Base-by-base conservation (phyloP, 768 basidiomycete genomes). In the Termitomyces eurrhizus region DNA sequence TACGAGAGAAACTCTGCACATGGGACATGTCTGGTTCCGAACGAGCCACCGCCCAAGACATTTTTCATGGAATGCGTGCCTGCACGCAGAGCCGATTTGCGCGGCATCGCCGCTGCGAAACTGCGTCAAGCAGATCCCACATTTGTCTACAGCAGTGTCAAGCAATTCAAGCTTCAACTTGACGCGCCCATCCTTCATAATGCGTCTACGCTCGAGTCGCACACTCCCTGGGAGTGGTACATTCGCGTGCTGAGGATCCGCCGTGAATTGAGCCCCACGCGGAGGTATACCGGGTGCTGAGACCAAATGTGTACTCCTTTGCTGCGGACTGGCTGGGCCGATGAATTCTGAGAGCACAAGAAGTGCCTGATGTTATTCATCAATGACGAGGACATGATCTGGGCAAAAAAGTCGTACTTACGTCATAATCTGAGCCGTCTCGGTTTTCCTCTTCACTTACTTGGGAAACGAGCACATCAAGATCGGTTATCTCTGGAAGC, bases 61-160 rank as follows among this genome's bases (percentile, higher is more conserved):
- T 41, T 73, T 73, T 67, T 86, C 83, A 71, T 90, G 89, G 67
- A 84, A 87, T 69, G 80, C 76, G 74, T 92, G 90, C 62, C 75
- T 77, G 70, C 90, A 92, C 21, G 68, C 73, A 14, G 81, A 80
- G 4, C 82, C 80, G 71, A 89, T 66, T 37, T 80, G 80, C 14
- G 81, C 88, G 58, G 67, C 65, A 60, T 92, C 86, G 18, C 73
- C 81, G 8, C 74, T 77, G 72, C 77, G 84, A 74, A 90, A 92
- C 72, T 87, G 87, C 51, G 78, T 80, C 69, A 90, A 73, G 69
- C 91, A 92, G 53, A 91, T 86, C 44, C 85, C 81, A 71, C 91
- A 93, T 67, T 83, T 83, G 63, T 87, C 83, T 37, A 92, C 89
- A 1, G 77, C 67, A 14, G 80, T 75, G 42, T 86, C 90, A 21